A percentile compares a stretch with the other conserved stretches of the same genome.
These are phyloP conservation scores for Leptodermis oblonga DNA, from an alignment of 257 asterid genomes.

Conservation along the genomic window DNA sequence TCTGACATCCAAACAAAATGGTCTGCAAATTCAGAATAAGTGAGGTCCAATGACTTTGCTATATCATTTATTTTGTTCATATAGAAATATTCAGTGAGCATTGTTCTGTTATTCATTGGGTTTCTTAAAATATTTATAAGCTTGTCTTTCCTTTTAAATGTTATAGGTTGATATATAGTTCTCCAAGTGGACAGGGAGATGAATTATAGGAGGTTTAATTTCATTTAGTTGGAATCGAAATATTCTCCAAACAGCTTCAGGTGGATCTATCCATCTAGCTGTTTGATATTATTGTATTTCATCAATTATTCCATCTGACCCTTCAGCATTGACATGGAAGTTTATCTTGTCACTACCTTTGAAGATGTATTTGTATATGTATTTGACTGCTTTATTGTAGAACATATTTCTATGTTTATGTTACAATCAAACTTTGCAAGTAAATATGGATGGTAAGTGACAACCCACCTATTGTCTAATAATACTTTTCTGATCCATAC, in stretches of 20 bases:
- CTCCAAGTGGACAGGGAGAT: not conserved
- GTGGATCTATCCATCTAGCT: no score
- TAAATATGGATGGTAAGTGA: not conserved
- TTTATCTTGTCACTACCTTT: not conserved
- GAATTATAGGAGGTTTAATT: not conserved
- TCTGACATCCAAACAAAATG: no score
- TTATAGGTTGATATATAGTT: no score
- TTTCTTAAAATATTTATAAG: not conserved
- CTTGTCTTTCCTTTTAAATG: no score
- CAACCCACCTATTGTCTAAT: not conserved
- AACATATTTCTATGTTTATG: no score
- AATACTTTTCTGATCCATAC: not conserved
- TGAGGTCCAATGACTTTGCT: no score
- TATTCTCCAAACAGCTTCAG: not conserved
- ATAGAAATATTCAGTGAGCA: not conserved
- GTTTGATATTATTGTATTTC: no score
- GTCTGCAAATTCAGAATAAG: no score
- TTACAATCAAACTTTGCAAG: not conserved
- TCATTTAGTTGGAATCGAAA: not conserved
- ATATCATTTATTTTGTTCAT: not conserved
- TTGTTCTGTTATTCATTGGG: not conserved
- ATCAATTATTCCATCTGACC: no score
- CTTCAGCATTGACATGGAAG: no score
- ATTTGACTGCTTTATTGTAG: not conserved
- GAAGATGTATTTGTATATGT: not conserved